Base-by-base conservation (phyloP, 2,329 filamentous ascomycete species). In the Diplodia intermedia region DNA sequence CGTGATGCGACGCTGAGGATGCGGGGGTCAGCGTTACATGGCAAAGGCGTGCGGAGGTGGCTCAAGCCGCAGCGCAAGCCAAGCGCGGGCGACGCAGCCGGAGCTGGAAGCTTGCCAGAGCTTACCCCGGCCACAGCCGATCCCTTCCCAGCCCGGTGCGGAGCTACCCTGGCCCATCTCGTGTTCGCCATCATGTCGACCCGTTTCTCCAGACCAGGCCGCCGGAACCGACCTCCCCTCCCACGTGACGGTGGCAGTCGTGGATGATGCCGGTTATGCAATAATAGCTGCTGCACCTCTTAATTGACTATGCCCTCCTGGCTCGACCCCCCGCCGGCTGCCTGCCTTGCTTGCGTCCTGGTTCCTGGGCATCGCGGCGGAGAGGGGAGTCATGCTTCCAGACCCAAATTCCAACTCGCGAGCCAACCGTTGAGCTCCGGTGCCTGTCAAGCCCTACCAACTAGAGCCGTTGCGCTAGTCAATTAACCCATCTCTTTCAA, bases 91-190 rank as follows among this genome's bases (percentile, higher is more conserved):
- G 52, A 50, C 38, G 23, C 26, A 49, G 26, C 53, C 40, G 43
- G 43, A 60, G 65, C 54, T 60, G 65, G 54, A 38, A 57, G 40
- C 43, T 57, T 57, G 52, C 53, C 43, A 33, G 65, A 56, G 53
- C 56, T 49, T 62, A 38, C 54, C 54, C 54, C 54, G 52, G 54
- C 53, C 20, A 5, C 18, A 33, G 63, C 20, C 15, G 54, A 67
- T 67, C 65, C 8, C 47, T 67, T 54, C 65, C 53, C n/a, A 7
- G 3, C 7, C 11, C 3, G 52, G 38, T 47, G 31, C 54, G 63
- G 36, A 66, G 53, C 63, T 57, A 66, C 63, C 53, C 63, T 26
- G 31, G 63, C 20, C 18, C 43, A 60, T 67, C 65, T 57, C 53
- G 65, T 67, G 65, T 57, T 50, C 49, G 36, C 15, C 40, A 11